Evolutionary conservation across 345 rosid genomes (phyloP).

Genomic region (Noccaea bulbosa): DNA sequence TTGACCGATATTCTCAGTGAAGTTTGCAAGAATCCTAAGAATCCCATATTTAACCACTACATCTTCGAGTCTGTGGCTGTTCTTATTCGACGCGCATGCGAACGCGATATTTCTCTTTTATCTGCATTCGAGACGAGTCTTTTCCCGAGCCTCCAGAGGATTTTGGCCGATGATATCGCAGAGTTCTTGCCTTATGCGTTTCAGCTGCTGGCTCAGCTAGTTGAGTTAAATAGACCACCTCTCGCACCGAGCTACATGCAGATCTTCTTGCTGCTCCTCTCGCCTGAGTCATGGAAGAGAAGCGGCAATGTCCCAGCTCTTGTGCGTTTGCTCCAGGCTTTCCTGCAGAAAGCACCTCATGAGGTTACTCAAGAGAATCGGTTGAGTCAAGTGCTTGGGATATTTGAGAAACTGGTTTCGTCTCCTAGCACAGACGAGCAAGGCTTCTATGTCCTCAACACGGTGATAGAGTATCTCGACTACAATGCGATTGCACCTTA

Average conservation of each 20-base stretch:
- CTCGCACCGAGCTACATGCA: constrained; percentile 78
- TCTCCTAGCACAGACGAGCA: constrained; percentile 88
- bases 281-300: constrained; percentile 88
- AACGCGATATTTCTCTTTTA: constrained; percentile 70
- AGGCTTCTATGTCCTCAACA: constrained; percentile 91
- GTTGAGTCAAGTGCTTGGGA: constrained; percentile 81
- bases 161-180: constrained; percentile 75
- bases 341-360: constrained; percentile 87
- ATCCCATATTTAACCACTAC: constrained; percentile 93
- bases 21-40: constrained; percentile 91
- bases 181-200: constrained; percentile 98
- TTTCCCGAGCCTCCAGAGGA: constrained; percentile 80
- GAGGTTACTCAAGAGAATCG: constrained; percentile 82
- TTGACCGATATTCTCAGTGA: constrained; percentile 75
- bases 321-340: constrained; percentile 97
- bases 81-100: constrained; percentile 90
- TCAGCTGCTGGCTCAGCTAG: constrained; percentile 94
- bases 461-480: constrained; percentile 83
- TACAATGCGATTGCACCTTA: constrained; percentile 63
- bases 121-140: constrained; percentile 76
- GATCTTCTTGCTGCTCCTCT: constrained; percentile 76
- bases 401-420: constrained; percentile 74
- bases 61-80: constrained; percentile 96
- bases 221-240: constrained; percentile 89
- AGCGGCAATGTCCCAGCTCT: constrained; percentile 96